Percentiles rank a stretch among this genome's conserved stretches.
Evolutionary conservation across 768 basidiomycete genomes (phyloP).

Genomic region (Hebeloma cylindrosporum): DNA sequence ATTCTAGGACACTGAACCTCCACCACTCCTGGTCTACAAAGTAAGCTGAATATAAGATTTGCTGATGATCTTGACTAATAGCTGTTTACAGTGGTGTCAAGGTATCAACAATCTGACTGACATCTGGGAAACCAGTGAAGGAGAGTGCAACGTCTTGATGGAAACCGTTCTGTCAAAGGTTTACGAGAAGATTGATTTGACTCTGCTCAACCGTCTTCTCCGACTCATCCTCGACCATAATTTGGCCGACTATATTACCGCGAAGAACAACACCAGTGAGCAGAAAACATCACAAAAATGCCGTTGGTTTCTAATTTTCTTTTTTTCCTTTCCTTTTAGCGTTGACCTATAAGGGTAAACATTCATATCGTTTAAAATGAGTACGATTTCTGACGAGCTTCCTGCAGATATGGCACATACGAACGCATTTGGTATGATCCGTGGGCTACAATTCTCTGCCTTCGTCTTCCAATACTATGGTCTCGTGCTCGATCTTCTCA

Average conservation of each 20-base stretch:
- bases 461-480: slow-evolving; percentile 99
- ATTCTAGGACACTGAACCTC: slow-evolving; percentile 83
- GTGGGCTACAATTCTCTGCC: slow-evolving; percentile 96
- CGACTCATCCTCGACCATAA: slow-evolving; percentile 98
- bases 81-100: slow-evolving; percentile 78
- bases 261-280: slow-evolving; percentile 92
- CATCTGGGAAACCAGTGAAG: slow-evolving; percentile 97
- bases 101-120: slow-evolving; percentile 99
- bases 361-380: too few species aligned
- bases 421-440: slow-evolving; percentile 95
- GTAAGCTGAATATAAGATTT: slow-evolving; percentile 22
- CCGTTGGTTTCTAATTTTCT: too few species aligned
- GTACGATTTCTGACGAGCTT: slow-evolving; percentile 6
- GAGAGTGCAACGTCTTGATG: slow-evolving; percentile 98
- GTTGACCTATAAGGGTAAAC: slow-evolving; percentile 83
- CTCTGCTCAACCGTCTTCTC: slow-evolving; percentile 90
- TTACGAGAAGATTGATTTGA: slow-evolving; percentile 98
- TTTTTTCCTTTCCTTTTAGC: slow-evolving; percentile 34
- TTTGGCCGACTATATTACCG: slow-evolving; percentile 97
- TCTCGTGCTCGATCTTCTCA: slow-evolving; percentile 90
- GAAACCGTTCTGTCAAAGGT: slow-evolving; percentile 97
- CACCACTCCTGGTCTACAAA: slow-evolving; percentile 95
- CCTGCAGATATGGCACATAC: slow-evolving; percentile 87
- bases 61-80: neutral
- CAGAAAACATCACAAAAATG: too few species aligned